phyloP scores from a whole-genome alignment of 306 rosid species.

The Cyclanthera cordifolia region DNA sequence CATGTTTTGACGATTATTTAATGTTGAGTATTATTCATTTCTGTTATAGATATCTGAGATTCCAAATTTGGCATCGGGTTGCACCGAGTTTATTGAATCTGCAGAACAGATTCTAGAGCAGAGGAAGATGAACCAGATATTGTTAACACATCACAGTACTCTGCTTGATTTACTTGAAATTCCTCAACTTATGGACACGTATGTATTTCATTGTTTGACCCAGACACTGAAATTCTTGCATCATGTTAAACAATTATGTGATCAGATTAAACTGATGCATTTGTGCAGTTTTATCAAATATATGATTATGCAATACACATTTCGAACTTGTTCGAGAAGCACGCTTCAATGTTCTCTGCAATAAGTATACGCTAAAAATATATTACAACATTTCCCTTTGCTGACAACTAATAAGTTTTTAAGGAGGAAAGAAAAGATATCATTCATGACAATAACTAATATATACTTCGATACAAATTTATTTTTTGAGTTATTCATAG shows the following conservation, averaged over 20 bases:
- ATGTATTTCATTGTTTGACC: constrained; percentile 19
- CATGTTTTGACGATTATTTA: neutral
- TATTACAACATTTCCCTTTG: neutral
- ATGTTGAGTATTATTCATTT: constrained; percentile 18
- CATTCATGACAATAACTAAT: neutral
- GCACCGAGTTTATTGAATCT: constrained; percentile 79
- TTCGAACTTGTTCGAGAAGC: neutral
- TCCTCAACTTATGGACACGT: constrained; percentile 96
- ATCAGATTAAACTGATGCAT: neutral
- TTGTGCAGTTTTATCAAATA: neutral
- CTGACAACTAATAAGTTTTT: neutral
- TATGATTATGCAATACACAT: neutral
- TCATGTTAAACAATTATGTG: neutral
- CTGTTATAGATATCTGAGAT: constrained; percentile 56
- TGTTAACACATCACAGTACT: constrained; percentile 84
- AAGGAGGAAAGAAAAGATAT: neutral
- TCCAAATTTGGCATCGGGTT: constrained; percentile 78
- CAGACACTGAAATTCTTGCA: neutral
- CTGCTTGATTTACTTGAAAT: constrained; percentile 97
- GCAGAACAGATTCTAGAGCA: constrained; percentile 80
- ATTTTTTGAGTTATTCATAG: neutral
- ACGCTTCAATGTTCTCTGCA: neutral
- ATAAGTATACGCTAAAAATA: neutral
- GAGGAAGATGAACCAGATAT: constrained; percentile 94
- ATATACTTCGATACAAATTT: neutral